phyloP scores from a whole-genome alignment of 352 stramenopile species.

The Pythium vanterpoolii region DNA sequence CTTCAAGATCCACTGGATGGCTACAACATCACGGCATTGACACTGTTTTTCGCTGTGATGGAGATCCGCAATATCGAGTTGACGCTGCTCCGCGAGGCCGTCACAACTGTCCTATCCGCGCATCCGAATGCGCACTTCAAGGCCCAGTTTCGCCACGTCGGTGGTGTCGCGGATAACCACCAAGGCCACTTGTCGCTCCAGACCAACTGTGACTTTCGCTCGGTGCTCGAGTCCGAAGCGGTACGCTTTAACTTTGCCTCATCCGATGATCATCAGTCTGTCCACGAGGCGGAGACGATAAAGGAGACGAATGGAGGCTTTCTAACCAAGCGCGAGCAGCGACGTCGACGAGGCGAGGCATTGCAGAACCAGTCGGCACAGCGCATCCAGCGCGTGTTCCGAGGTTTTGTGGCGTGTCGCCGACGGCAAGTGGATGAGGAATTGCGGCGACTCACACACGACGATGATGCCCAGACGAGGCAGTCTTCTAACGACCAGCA shows the following conservation, averaged over 20 bases:
- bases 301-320: background rate
- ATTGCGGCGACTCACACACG: slow-evolving; percentile 14
- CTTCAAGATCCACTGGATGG: background rate
- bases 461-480: slow-evolving; percentile 8
- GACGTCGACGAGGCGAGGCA: slow-evolving; percentile 8
- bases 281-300: background rate
- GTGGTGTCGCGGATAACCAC: slow-evolving; percentile 59
- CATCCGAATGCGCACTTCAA: slow-evolving; percentile 27
- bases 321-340: slow-evolving; percentile 15
- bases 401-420: background rate
- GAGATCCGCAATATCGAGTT: slow-evolving; percentile 53
- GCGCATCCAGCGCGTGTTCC: slow-evolving; percentile 25
- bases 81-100: slow-evolving; percentile 29
- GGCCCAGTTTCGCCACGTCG: slow-evolving; percentile 50
- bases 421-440: slow-evolving; percentile 1
- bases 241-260: slow-evolving; percentile 21
- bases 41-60: slow-evolving; percentile 52
- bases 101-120: background rate
- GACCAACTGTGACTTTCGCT: slow-evolving; percentile 55
- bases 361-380: background rate
- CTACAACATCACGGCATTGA: slow-evolving; percentile 2
- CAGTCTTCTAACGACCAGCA: background rate
- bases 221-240: slow-evolving; percentile 34
- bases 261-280: background rate
- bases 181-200: slow-evolving; percentile 42